A percentile compares a stretch with the other conserved stretches of the same genome.
phyloP scores from a whole-genome alignment of 495 filamentous ascomycete genomes.

The Neurospora sp. region DNA sequence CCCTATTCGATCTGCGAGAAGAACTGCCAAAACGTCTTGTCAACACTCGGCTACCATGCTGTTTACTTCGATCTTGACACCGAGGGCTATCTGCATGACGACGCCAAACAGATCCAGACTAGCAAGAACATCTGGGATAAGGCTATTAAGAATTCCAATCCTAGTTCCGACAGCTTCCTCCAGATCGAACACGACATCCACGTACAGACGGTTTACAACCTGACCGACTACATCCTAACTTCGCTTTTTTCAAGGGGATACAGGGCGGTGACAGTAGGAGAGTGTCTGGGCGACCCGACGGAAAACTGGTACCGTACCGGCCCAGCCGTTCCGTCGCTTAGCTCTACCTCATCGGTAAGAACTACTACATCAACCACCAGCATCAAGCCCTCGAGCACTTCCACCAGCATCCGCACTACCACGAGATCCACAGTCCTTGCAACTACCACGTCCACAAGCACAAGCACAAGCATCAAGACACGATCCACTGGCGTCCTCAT shows the following conservation, averaged over 20 bases:
- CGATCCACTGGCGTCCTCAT: background rate
- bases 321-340: slow-evolving; percentile 1
- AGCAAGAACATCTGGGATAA: slow-evolving; percentile 64
- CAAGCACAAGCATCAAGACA: background rate
- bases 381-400: slow-evolving; percentile 3
- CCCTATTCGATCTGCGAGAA: slow-evolving; percentile 64
- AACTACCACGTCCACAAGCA: background rate
- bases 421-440: background rate
- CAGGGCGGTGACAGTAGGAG: slow-evolving; percentile 57
- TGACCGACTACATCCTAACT: slow-evolving; percentile 65
- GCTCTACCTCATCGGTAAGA: background rate
- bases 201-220: slow-evolving; percentile 62
- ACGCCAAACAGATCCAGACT: slow-evolving; percentile 48
- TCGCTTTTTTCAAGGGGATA: slow-evolving; percentile 49
- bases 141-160: slow-evolving; percentile 38
- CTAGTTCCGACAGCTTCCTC: slow-evolving; percentile 42
- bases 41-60: slow-evolving; percentile 63
- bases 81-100: slow-evolving; percentile 60
- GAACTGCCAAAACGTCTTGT: slow-evolving; percentile 51
- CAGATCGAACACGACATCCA: slow-evolving; percentile 76
- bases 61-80: slow-evolving; percentile 73
- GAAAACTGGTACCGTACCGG: slow-evolving; percentile 59
- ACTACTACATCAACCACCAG: background rate
- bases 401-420: background rate
- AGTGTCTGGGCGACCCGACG: slow-evolving; percentile 60